Percentiles rank a stretch among this genome's conserved stretches.
Conservation (phyloP, 2,329 filamentous ascomycete genomes). For the Septoria linicola region DNA sequence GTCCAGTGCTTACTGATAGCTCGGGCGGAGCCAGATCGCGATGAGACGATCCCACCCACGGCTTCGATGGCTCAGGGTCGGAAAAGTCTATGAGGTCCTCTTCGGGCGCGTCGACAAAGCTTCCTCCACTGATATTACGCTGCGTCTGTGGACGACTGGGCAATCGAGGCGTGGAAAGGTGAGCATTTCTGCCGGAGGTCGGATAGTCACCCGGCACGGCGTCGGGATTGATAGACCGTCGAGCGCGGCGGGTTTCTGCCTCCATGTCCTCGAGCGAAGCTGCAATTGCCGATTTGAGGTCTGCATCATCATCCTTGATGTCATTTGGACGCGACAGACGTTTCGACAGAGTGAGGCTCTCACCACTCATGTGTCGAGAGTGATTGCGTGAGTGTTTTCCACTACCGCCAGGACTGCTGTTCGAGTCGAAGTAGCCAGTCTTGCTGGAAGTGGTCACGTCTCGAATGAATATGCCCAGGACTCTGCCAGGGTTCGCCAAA, state of each 20-base stretch:
- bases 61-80: slow-evolving; percentile 37
- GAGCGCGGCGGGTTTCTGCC: slow-evolving; percentile 37
- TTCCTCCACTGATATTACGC: neutral
- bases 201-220: slow-evolving; percentile 24
- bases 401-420: slow-evolving; percentile 41
- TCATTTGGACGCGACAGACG: slow-evolving; percentile 35
- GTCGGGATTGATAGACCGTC: slow-evolving; percentile 40
- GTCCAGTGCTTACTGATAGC: neutral
- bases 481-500: slow-evolving; percentile 74
- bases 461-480: slow-evolving; percentile 87
- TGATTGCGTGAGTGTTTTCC: slow-evolving; percentile 34
- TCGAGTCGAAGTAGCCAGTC: slow-evolving; percentile 72
- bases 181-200: slow-evolving; percentile 4
- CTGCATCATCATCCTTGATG: slow-evolving; percentile 48
- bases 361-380: slow-evolving; percentile 33
- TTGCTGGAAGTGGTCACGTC: slow-evolving; percentile 81
- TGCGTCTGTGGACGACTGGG: slow-evolving; percentile 1
- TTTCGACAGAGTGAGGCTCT: slow-evolving; percentile 36
- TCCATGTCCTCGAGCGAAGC: slow-evolving; percentile 50
- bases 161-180: slow-evolving; percentile 2
- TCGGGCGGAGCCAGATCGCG: slow-evolving; percentile 5
- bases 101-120: slow-evolving; percentile 26
- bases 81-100: slow-evolving; percentile 51
- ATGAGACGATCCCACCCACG: slow-evolving; percentile 26
- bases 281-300: slow-evolving; percentile 49